A percentile compares a stretch with the other conserved stretches of the same genome.
Evolutionary conservation across 2,329 filamentous ascomycete genomes (phyloP).

Genomic region (Sarocladium brachiariae): DNA sequence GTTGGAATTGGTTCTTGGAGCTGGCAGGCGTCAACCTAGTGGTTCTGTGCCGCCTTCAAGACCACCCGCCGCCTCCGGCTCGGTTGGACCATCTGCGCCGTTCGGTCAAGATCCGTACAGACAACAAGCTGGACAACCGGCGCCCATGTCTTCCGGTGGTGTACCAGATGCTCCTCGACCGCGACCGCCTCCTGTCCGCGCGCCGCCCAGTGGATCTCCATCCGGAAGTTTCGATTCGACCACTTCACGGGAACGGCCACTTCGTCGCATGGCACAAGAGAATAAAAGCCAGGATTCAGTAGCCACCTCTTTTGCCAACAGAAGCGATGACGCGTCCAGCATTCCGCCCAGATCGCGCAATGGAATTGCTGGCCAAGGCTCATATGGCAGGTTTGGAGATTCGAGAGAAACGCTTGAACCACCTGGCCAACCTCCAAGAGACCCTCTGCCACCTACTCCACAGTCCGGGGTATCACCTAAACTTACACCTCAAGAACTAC

Average conservation of each 20-base stretch:
- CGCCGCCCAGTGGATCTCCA: constrained; percentile 37
- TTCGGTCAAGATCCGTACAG: constrained; percentile 17
- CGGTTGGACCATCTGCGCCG: constrained; percentile 15
- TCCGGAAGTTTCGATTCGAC: constrained; percentile 45
- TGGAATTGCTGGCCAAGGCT: constrained; percentile 3
- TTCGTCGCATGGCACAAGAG: constrained; percentile 39
- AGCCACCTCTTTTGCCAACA: constrained; percentile 36
- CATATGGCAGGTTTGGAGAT: constrained; percentile 5
- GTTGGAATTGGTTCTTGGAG: constrained; percentile 65
- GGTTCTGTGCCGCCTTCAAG: constrained; percentile 18
- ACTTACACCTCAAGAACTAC: constrained; percentile 30
- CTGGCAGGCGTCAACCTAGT: constrained; percentile 34
- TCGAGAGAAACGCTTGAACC: constrained; percentile 6
- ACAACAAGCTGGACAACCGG: constrained; percentile 13
- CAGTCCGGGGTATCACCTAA: constrained; percentile 13
- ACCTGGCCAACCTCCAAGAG: neutral
- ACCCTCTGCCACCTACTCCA: constrained; percentile 14
- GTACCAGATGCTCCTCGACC: constrained; percentile 21
- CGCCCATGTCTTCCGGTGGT: constrained; percentile 12
- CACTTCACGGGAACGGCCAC: constrained; percentile 31
- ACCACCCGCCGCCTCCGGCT: constrained; percentile 17
- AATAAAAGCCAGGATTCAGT: constrained; percentile 55
- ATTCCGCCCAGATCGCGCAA: constrained; percentile 3
- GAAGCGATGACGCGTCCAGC: constrained; percentile 14
- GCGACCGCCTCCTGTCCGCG: constrained; percentile 23